Evolutionary conservation across 768 basidiomycete genomes (phyloP).

Genomic region (Agrocybe chaxingu): DNA sequence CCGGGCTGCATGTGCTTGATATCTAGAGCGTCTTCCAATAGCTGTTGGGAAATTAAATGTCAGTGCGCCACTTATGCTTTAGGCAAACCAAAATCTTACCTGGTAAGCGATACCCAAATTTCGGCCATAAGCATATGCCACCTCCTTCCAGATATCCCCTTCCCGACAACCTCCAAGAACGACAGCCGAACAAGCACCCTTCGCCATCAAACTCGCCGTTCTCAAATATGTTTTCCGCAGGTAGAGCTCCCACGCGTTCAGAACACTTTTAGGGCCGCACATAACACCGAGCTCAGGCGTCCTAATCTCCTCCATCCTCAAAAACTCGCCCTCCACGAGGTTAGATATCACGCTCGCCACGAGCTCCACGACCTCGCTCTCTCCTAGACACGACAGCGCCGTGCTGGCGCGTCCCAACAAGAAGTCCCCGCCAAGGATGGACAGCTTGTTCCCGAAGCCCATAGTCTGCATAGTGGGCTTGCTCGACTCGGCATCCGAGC

Average conservation of each 20-base stretch:
- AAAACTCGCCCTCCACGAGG: constrained; percentile 93
- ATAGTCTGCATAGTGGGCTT: no score
- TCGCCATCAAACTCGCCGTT: constrained; percentile 89
- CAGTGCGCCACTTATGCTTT: constrained; percentile 3
- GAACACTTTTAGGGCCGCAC: constrained; percentile 24
- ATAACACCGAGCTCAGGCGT: constrained; percentile 33
- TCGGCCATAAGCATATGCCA: constrained; percentile 87
- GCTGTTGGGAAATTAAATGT: constrained; percentile 37
- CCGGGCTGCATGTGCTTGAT: constrained; percentile 45
- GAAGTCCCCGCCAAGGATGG: constrained; percentile 94
- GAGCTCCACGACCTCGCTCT: constrained; percentile 88
- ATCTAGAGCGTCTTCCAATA: constrained; percentile 82
- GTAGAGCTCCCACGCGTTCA: constrained; percentile 71
- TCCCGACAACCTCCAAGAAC: constrained; percentile 80
- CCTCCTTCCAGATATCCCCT: constrained; percentile 83
- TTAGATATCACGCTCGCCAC: constrained; percentile 91
- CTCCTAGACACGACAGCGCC: constrained; percentile 82
- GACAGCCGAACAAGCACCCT: constrained; percentile 78
- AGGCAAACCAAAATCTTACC: constrained; percentile 20
- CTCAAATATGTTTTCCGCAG: constrained; percentile 71
- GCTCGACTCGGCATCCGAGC: constrained; percentile 57
- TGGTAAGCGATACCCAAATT: constrained; percentile 83
- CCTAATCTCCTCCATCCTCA: constrained; percentile 64
- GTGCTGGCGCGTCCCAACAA: constrained; percentile 88
- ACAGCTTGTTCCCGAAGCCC: constrained; percentile 86